These are phyloP conservation scores for Colletotrichum horii DNA, from an alignment of 2,329 filamentous ascomycete genomes.

Conservation along the genomic window DNA sequence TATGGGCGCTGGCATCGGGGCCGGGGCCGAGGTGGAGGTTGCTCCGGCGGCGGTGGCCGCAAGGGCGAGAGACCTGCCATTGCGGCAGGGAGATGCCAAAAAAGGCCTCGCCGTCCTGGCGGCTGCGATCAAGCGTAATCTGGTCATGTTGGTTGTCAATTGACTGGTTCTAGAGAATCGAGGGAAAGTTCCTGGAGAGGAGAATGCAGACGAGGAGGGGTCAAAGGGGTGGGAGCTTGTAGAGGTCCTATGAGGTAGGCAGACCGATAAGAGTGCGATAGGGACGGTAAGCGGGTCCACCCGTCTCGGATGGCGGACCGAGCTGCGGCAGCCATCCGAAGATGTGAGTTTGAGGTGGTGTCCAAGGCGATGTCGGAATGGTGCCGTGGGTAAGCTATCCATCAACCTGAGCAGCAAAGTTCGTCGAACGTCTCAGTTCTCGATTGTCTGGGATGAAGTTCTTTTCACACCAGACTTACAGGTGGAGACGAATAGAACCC, in stretches of 20 bases:
- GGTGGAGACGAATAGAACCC: not conserved
- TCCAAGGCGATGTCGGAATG: not conserved
- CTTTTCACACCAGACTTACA: not conserved
- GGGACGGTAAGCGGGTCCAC: not conserved
- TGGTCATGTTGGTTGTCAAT: constrained; percentile 1
- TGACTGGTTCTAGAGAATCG: not conserved
- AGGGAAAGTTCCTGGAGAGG: not conserved
- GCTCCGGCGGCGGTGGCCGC: not conserved
- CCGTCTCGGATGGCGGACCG: not conserved
- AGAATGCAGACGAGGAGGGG: not conserved
- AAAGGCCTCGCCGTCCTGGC: constrained; percentile 10
- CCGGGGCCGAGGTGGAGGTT: constrained; percentile 1
- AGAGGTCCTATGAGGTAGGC: not conserved
- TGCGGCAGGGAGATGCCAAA: constrained; percentile 1
- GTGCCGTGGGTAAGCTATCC: not conserved
- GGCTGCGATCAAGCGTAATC: constrained; percentile 10
- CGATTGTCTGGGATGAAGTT: not conserved
- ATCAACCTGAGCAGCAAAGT: not conserved
- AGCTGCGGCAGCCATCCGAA: not conserved
- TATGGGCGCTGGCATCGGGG: not conserved
- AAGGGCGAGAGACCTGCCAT: not conserved
- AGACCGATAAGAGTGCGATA: not conserved
- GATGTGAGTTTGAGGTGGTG: not conserved
- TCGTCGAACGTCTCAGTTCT: not conserved
- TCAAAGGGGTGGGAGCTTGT: not conserved